A percentile compares a stretch with the other conserved stretches of the same genome.
phyloP scores from a whole-genome alignment of 1,139 yeast genomes.

The Hanseniaspora uvarum region DNA sequence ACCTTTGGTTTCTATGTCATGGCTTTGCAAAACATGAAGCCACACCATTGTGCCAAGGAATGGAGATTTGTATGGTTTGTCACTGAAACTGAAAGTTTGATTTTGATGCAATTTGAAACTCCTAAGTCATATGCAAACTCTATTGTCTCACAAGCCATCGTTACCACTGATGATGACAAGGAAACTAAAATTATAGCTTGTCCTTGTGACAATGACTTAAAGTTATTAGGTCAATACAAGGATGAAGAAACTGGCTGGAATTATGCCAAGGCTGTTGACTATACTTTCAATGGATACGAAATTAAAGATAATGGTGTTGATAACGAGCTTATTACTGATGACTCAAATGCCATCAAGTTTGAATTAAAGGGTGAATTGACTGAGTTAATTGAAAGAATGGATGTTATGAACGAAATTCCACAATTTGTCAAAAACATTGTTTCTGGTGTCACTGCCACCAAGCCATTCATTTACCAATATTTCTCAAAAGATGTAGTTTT shows the following conservation, averaged over 20 bases:
- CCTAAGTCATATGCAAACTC: conserved; percentile 82
- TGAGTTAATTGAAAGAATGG: conserved; percentile 73
- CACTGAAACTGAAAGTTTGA: conserved; percentile 60
- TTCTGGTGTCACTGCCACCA: conserved; percentile 88
- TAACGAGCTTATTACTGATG: conserved; percentile 21
- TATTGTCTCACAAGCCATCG: conserved; percentile 68
- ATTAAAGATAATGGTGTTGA: conserved; percentile 29
- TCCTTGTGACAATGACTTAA: conserved; percentile 54
- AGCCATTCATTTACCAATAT: conserved; percentile 89
- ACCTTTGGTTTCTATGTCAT: conserved; percentile 64
- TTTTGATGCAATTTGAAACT: conserved; percentile 91
- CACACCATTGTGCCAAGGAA: conserved; percentile 93
- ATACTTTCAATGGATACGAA: conserved; percentile 41
- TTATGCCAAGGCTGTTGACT: conserved; percentile 59
- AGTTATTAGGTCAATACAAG: conserved; percentile 47
- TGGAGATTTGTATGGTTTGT: conserved; percentile 95
- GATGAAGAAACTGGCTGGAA: conserved; percentile 85
- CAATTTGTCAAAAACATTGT: conserved; percentile 86
- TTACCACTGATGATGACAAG: conserved; percentile 44
- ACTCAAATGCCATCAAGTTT: conserved; percentile 34
- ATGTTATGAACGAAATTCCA: conserved; percentile 96
- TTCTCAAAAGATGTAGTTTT: conserved; percentile 39
- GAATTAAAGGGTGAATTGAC: conserved; percentile 10
- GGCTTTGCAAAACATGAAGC: conserved; percentile 99
- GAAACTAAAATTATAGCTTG: conserved; percentile 45